phyloP scores from a whole-genome alignment of 2,329 filamentous ascomycete genomes.

The Fusarium goolgardi region DNA sequence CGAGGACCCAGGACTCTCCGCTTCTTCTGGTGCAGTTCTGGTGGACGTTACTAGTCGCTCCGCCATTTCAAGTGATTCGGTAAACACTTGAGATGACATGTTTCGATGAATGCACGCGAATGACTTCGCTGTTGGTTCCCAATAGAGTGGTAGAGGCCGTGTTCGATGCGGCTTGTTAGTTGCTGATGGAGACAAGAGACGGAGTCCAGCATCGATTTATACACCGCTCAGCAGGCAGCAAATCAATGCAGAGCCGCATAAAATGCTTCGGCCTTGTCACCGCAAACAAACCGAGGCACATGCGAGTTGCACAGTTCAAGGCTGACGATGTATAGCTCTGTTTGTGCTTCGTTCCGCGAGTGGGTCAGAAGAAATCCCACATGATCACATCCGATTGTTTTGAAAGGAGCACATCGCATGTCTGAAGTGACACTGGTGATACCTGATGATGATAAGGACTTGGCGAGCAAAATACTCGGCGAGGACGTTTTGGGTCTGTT shows the following conservation, averaged over 20 bases:
- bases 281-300: conserved; percentile 5
- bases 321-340: background rate
- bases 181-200: background rate
- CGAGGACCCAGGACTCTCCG: background rate
- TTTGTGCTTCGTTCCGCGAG: conserved; percentile 17
- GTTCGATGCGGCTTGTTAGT: background rate
- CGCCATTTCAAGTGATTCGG: background rate
- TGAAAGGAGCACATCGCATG: background rate
- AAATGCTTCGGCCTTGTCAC: background rate
- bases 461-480: background rate
- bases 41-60: background rate
- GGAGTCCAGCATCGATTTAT: background rate
- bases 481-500: background rate
- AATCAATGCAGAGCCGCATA: background rate
- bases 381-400: conserved; percentile 8
- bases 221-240: background rate
- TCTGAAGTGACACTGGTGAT: conserved; percentile 16
- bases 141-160: too few species aligned
- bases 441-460: conserved; percentile 6
- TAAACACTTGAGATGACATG: background rate
- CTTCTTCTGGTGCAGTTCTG: background rate
- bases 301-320: background rate
- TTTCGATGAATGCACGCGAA: background rate
- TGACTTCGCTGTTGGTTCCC: too few species aligned
- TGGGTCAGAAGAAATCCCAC: conserved; percentile 7